Evolutionary conservation across 2,329 filamentous ascomycete genomes (phyloP).

Genomic region (Calonectria henricotiae): DNA sequence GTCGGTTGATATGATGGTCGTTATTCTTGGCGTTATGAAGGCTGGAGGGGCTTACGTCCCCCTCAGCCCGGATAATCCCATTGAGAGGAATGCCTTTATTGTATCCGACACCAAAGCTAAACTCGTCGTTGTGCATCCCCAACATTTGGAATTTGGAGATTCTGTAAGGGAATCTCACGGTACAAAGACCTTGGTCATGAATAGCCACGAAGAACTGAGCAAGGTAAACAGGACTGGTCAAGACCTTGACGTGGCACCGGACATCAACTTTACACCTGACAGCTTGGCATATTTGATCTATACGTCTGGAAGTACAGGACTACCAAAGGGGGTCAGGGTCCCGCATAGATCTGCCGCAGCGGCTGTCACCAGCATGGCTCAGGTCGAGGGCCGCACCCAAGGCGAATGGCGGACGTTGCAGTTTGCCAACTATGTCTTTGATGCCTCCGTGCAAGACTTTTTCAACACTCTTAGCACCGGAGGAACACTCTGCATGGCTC

Average conservation of each 20-base stretch:
- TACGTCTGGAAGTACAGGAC: constrained; percentile 33
- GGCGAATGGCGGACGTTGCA: constrained; percentile 33
- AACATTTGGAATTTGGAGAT: background rate
- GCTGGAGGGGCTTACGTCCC: constrained; percentile 45
- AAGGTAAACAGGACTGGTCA: background rate
- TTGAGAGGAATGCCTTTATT: constrained; percentile 43
- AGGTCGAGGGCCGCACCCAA: constrained; percentile 29
- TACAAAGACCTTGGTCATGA: background rate
- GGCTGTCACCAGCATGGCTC: constrained; percentile 42
- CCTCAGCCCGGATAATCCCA: constrained; percentile 46
- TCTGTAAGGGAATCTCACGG: background rate
- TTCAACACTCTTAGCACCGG: constrained; percentile 38
- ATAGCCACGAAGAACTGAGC: background rate
- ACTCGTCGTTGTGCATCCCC: constrained; percentile 33
- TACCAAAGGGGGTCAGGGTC: constrained; percentile 42
- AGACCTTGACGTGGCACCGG: background rate
- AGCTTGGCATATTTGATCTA: constrained; percentile 35
- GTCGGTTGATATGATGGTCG: constrained; percentile 42
- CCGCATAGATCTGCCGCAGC: constrained; percentile 42
- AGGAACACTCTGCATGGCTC: constrained; percentile 31
- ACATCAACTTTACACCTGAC: constrained; percentile 9
- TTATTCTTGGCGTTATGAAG: constrained; percentile 44
- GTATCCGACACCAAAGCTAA: constrained; percentile 39
- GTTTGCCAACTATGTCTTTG: constrained; percentile 36
- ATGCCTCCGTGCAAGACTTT: constrained; percentile 35